Evolutionary conservation across 2,329 filamentous ascomycete genomes (phyloP).

Genomic region (Diaporthe capsici): DNA sequence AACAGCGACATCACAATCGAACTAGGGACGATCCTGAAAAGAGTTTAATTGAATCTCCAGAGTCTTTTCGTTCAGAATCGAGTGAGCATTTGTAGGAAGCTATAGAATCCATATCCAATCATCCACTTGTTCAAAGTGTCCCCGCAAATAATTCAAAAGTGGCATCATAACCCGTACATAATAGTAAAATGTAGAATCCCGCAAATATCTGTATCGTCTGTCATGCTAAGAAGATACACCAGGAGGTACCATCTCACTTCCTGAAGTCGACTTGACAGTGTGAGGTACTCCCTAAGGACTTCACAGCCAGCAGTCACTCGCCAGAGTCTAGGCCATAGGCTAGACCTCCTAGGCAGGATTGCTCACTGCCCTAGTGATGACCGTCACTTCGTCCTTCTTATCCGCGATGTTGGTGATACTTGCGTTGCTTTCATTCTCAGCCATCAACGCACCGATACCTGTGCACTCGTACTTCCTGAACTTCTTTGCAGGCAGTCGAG

Average conservation of each 20-base stretch:
- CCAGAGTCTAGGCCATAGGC: too few species aligned
- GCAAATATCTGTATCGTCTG: not conserved
- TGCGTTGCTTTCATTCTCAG: not conserved
- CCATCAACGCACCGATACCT: constrained; percentile 35
- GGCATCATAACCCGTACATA: not conserved
- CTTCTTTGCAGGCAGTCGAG: constrained; percentile 57
- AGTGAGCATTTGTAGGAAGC: not conserved
- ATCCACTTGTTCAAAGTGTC: not conserved
- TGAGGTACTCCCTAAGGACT: too few species aligned
- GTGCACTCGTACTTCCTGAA: constrained; percentile 55
- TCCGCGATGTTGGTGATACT: not conserved
- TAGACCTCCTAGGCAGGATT: not conserved
- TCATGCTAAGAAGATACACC: not conserved
- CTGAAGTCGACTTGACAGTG: too few species aligned
- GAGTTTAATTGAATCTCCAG: too few species aligned
- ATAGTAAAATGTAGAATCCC: not conserved
- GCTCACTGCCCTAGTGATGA: not conserved
- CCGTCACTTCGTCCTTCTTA: constrained; percentile 9
- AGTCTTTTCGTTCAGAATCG: not conserved
- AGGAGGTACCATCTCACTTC: not conserved
- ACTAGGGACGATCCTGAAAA: too few species aligned
- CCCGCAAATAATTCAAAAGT: not conserved
- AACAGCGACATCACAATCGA: not conserved
- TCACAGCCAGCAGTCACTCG: not conserved
- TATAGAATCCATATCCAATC: not conserved